A percentile compares a stretch with the other conserved stretches of the same genome.
These are phyloP conservation scores for Cyclotella sp. DNA, from an alignment of 108 stramenopile species.

Conservation along the genomic window DNA sequence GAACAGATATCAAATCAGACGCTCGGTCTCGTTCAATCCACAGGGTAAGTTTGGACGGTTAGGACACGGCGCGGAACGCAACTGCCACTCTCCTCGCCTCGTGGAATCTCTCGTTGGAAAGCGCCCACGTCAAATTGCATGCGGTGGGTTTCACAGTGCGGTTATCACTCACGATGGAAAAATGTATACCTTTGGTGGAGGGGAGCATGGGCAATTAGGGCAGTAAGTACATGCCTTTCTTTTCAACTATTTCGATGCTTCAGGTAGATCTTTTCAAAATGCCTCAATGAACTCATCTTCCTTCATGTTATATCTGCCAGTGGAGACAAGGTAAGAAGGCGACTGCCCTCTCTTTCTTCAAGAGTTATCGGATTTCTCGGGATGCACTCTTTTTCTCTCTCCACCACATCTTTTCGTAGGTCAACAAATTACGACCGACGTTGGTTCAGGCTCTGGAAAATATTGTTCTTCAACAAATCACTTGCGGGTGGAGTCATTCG, in stretches of 20 bases:
- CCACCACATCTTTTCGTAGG: conserved; percentile 3
- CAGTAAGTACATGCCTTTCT: conserved; percentile 46
- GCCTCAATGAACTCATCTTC: not conserved
- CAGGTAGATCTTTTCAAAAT: no score
- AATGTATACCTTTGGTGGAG: conserved; percentile 92
- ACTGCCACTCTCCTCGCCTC: conserved; percentile 84
- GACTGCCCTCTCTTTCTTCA: not conserved
- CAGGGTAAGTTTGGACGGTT: conserved; percentile 94
- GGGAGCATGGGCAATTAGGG: conserved; percentile 91
- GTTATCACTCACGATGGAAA: conserved; percentile 89
- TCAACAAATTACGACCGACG: conserved; percentile 87
- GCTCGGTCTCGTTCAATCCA: not conserved
- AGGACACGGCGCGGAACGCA: conserved; percentile 90
- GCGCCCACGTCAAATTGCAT: conserved; percentile 78
- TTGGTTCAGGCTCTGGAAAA: conserved; percentile 79
- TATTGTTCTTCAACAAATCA: conserved; percentile 85
- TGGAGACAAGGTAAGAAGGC: conserved; percentile 73
- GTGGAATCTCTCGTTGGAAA: conserved; percentile 86
- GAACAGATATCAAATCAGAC: not conserved
- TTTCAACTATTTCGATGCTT: not conserved
- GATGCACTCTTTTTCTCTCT: not conserved
- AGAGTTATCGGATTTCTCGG: not conserved
- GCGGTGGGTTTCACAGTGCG: conserved; percentile 93
- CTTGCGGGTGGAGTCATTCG: conserved; percentile 96
- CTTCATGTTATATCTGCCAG: not conserved